Percentiles rank a stretch among this genome's conserved stretches.
phyloP scores from a whole-genome alignment of 2,329 filamentous ascomycete genomes.

The Aspergillus sclerotialis region DNA sequence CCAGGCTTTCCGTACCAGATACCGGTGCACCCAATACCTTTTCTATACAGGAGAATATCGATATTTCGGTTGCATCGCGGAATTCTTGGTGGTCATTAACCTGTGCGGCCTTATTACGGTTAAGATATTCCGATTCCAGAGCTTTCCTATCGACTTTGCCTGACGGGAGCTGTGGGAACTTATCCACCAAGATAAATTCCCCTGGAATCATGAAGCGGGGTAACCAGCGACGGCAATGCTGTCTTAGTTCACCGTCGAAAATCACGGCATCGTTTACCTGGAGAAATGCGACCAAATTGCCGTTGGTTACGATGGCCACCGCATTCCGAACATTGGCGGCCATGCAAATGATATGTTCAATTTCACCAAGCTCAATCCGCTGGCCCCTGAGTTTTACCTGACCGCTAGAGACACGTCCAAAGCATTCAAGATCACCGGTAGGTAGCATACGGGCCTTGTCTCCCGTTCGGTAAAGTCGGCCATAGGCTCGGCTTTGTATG shows the following conservation, averaged over 20 bases:
- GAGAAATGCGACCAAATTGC: conserved; percentile 17
- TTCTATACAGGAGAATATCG: conserved; percentile 38
- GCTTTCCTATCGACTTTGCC: conserved; percentile 21
- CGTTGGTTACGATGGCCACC: conserved; percentile 15
- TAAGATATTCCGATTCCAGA: conserved; percentile 40
- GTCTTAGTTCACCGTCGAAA: conserved; percentile 6
- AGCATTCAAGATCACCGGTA: conserved; percentile 58
- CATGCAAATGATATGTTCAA: conserved; percentile 44
- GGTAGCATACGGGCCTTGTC: conserved; percentile 55
- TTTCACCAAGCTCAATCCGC: conserved; percentile 70
- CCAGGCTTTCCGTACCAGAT: conserved; percentile 38
- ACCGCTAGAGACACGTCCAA: conserved; percentile 70
- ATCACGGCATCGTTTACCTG: conserved; percentile 7
- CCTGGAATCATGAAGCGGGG: conserved; percentile 19
- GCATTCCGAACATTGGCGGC: conserved; percentile 14
- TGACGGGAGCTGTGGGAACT: conserved; percentile 17
- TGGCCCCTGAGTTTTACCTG: conserved; percentile 85
- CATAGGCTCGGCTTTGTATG: conserved; percentile 29
- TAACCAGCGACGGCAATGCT: conserved; percentile 10
- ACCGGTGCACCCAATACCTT: conserved; percentile 36
- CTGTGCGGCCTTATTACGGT: conserved; percentile 14
- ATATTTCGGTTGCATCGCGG: conserved; percentile 17
- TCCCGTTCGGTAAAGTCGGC: conserved; percentile 39
- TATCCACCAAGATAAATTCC: conserved; percentile 13
- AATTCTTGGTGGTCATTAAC: conserved; percentile 7